Percentiles rank a stretch among this genome's conserved stretches.
Evolutionary conservation across 768 basidiomycete species (phyloP).

Genomic region (Phlebiopsis gigantea): DNA sequence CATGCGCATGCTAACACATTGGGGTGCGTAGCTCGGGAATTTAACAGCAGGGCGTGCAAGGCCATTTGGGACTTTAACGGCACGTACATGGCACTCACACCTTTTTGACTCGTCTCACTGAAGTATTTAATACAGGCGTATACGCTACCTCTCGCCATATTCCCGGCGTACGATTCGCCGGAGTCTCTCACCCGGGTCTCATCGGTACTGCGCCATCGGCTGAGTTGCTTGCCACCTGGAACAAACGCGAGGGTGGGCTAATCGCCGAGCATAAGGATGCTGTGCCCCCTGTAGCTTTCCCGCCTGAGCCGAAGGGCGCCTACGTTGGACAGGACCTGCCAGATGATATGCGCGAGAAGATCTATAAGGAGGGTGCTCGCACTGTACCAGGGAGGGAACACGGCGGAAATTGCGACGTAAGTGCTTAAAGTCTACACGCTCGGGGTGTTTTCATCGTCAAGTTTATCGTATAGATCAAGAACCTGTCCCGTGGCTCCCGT

Average conservation of each 20-base stretch:
- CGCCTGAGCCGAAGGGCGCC: conserved; percentile 52
- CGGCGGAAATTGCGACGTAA: conserved; percentile 71
- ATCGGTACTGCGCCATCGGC: conserved; percentile 74
- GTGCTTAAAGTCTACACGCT: conserved; percentile 15
- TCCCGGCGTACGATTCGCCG: conserved; percentile 75
- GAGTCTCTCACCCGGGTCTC: conserved; percentile 70
- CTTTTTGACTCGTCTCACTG: not conserved
- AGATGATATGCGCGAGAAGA: conserved; percentile 42
- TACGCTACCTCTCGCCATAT: conserved; percentile 74
- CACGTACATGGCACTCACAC: conserved; percentile 19
- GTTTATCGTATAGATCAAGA: conserved; percentile 54
- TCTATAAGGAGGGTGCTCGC: conserved; percentile 62
- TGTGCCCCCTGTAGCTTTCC: conserved; percentile 62
- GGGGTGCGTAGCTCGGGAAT: conserved; percentile 45
- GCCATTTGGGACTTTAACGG: conserved; percentile 80
- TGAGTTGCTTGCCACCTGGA: conserved; percentile 72
- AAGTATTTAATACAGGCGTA: conserved; percentile 32
- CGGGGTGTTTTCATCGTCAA: not conserved
- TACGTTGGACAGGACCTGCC: conserved; percentile 66
- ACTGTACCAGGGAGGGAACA: conserved; percentile 77
- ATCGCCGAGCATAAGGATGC: conserved; percentile 47
- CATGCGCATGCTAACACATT: not conserved
- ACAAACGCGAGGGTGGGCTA: conserved; percentile 60
- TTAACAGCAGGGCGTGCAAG: conserved; percentile 66
- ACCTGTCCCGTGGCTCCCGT: conserved; percentile 67